phyloP scores from a whole-genome alignment of 768 basidiomycete genomes.

The Podaxis carcinomalis region DNA sequence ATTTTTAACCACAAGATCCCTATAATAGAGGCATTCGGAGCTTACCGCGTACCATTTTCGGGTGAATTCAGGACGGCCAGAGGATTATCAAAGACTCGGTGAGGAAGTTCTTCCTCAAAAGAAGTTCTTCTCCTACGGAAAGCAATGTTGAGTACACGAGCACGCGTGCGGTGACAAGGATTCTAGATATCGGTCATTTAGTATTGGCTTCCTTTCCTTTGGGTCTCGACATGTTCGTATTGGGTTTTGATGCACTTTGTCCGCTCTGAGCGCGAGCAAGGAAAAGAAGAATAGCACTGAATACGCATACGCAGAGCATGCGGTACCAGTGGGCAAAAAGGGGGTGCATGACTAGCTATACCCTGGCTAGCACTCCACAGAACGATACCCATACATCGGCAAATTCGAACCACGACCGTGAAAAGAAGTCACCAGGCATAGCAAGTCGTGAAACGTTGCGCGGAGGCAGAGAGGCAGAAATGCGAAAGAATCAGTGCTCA shows the following conservation, averaged over 20 bases:
- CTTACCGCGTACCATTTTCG: background rate
- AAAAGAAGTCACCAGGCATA: background rate
- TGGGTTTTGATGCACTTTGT: background rate
- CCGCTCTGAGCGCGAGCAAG: background rate
- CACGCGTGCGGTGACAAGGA: too few species aligned
- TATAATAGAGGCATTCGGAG: background rate
- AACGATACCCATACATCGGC: background rate
- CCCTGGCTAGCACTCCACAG: background rate
- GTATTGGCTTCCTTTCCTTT: conserved; percentile 4
- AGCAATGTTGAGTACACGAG: background rate
- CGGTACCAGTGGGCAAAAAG: background rate
- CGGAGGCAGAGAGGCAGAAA: background rate
- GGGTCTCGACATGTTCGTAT: background rate
- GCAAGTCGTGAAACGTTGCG: background rate
- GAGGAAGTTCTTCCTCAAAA: conserved; percentile 7
- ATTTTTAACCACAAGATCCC: background rate
- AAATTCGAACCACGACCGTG: background rate
- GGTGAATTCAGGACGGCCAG: background rate
- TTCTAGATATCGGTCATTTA: background rate
- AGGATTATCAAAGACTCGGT: background rate
- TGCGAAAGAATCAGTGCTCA: background rate
- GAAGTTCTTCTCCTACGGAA: background rate
- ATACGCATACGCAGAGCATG: background rate
- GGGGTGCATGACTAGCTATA: background rate
- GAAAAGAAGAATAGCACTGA: background rate